These are phyloP conservation scores for Ichthyophthirius multifiliis DNA, from an alignment of 169 alveolate genomes.

Conservation along the genomic window DNA sequence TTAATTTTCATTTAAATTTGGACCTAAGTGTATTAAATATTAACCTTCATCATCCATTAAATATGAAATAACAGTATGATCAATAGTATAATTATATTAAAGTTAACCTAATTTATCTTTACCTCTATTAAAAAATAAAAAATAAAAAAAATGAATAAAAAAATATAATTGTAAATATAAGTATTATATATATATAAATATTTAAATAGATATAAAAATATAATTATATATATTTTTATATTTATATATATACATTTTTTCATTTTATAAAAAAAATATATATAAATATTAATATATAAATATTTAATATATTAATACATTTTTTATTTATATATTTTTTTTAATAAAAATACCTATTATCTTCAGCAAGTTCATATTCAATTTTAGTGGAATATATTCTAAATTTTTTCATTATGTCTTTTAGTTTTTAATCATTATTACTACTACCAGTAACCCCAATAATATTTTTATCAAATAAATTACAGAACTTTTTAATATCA, in stretches of 20 bases:
- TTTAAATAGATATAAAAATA: too few relatives aligned
- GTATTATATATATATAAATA: too few relatives aligned
- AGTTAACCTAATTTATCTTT: constrained; percentile 8
- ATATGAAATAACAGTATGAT: constrained; percentile 64
- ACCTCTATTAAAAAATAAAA: too few relatives aligned
- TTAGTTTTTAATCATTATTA: constrained; percentile 55
- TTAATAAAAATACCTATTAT: constrained; percentile 10
- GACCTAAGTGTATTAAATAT: constrained; percentile 58
- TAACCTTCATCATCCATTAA: constrained; percentile 56
- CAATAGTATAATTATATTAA: constrained; percentile 52
- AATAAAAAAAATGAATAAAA: too few relatives aligned
- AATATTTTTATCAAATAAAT: constrained; percentile 54
- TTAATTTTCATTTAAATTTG: constrained; percentile 60
- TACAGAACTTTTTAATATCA: constrained; percentile 46
- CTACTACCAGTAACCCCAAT: constrained; percentile 61
- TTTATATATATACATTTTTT: too few relatives aligned
- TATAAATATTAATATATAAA: too few relatives aligned
- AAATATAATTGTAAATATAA: too few relatives aligned
- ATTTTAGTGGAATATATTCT: constrained; percentile 62
- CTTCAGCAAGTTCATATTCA: constrained; percentile 53
- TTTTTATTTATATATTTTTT: constrained; percentile 6
- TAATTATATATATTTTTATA: too few relatives aligned
- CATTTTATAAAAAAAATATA: too few relatives aligned
- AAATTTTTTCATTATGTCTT: constrained; percentile 62
- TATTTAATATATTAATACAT: too few relatives aligned